Percentiles rank a stretch among this genome's conserved stretches.
Conservation (phyloP, 768 basidiomycete genomes). For the Pisolithus tinctorius region DNA sequence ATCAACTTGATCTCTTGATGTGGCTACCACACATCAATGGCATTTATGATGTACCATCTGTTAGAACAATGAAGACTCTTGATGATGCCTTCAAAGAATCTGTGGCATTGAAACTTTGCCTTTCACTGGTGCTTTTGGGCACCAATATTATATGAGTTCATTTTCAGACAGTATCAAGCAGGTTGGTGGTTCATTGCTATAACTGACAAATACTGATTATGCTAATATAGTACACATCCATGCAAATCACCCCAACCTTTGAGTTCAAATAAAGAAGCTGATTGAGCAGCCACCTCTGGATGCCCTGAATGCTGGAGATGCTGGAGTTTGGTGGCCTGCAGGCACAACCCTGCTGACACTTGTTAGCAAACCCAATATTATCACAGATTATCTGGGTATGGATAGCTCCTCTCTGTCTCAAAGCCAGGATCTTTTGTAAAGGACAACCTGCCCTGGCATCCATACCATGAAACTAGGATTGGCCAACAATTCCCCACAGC, state of each 20-base stretch:
- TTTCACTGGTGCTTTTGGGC: slow-evolving; percentile 25
- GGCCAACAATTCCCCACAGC: too few species aligned
- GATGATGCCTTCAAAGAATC: background rate
- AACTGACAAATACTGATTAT: background rate
- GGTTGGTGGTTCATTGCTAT: slow-evolving; percentile 11
- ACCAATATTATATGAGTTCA: slow-evolving; percentile 27
- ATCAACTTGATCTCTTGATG: slow-evolving; percentile 23
- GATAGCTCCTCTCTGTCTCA: background rate
- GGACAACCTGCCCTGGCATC: background rate
- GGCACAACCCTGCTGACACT: background rate
- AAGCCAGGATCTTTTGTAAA: background rate
- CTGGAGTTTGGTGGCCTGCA: background rate
- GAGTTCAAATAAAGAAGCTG: background rate
- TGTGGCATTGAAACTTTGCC: too few species aligned
- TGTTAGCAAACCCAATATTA: background rate
- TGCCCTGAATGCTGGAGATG: background rate
- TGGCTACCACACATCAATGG: slow-evolving; percentile 20
- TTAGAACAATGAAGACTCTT: slow-evolving; percentile 3
- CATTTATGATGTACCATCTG: slow-evolving; percentile 15
- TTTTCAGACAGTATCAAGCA: slow-evolving; percentile 27
- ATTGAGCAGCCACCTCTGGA: background rate
- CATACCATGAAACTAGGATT: background rate
- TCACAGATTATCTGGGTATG: background rate
- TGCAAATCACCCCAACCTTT: background rate
- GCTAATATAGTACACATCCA: slow-evolving; percentile 9